These are phyloP conservation scores for Citrullus amarus DNA, from an alignment of 306 rosid genomes.

Conservation along the genomic window DNA sequence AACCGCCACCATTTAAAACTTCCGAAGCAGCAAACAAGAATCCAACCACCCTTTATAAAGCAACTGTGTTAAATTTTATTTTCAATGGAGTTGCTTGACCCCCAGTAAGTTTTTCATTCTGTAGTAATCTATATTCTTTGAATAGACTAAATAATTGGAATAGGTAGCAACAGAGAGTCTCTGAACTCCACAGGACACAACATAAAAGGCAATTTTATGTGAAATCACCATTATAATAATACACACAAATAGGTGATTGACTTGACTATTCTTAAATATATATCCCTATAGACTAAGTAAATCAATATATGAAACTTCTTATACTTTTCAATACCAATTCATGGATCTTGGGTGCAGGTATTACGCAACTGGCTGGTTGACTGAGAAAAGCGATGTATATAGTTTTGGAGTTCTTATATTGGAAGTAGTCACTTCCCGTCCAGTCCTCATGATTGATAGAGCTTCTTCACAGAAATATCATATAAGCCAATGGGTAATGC, in stretches of 20 bases:
- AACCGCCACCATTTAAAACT: too few species aligned
- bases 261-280: not conserved
- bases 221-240: not conserved
- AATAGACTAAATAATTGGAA: not conserved
- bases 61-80: too few species aligned
- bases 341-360: slow-evolving; percentile 10
- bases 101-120: slow-evolving; percentile 7
- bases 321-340: not conserved
- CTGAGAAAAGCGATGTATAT: slow-evolving; percentile 12
- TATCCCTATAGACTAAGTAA: not conserved
- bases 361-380: slow-evolving; percentile 8
- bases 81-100: slow-evolving; percentile 7
- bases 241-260: not conserved
- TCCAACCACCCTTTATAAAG: too few species aligned
- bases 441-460: not conserved
- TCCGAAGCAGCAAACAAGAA: too few species aligned
- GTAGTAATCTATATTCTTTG: not conserved
- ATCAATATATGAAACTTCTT: not conserved
- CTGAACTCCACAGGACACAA: too few species aligned
- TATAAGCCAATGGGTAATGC: slow-evolving; percentile 9
- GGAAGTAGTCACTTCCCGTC: slow-evolving; percentile 12
- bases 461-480: not conserved
- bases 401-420: slow-evolving; percentile 4
- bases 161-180: not conserved
- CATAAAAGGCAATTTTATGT: not conserved